These are phyloP conservation scores for Hypoxylon intermedium DNA, from an alignment of 495 filamentous ascomycete genomes.

Conservation along the genomic window DNA sequence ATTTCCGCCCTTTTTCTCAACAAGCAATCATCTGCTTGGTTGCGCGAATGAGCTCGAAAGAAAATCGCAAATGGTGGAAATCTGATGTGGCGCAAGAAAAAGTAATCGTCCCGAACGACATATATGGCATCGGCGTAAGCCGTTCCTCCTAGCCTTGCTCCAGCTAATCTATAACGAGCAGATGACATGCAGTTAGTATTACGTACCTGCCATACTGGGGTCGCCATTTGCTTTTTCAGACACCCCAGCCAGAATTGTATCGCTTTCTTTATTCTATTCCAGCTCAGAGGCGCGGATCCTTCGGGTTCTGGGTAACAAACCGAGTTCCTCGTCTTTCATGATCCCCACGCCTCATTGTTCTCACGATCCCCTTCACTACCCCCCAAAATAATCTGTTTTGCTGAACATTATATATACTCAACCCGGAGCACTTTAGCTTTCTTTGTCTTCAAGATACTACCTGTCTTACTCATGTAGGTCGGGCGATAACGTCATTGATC, in stretches of 20 bases:
- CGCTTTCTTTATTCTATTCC: conserved; percentile 6
- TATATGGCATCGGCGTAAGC: conserved; percentile 21
- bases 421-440: not conserved
- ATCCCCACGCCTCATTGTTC: not conserved
- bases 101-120: not conserved
- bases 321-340: not conserved
- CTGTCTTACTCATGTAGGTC: not conserved
- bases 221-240: conserved; percentile 18
- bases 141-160: conserved; percentile 14
- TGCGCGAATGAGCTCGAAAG: not conserved
- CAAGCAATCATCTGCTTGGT: not conserved
- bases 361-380: not conserved
- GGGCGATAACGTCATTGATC: conserved; percentile 11
- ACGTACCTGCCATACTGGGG: conserved; percentile 21
- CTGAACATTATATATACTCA: too few relatives aligned
- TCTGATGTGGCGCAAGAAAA: conserved; percentile 3
- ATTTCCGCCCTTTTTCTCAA: not conserved
- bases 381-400: not conserved
- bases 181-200: conserved; percentile 28
- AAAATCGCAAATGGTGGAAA: conserved; percentile 3
- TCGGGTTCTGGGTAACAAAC: not conserved
- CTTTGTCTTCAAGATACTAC: not conserved
- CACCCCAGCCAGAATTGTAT: not conserved
- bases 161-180: conserved; percentile 5
- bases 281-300: conserved; percentile 13